Evolutionary conservation across 768 basidiomycete species (phyloP).

Genomic region (Mycena albidolilacea): DNA sequence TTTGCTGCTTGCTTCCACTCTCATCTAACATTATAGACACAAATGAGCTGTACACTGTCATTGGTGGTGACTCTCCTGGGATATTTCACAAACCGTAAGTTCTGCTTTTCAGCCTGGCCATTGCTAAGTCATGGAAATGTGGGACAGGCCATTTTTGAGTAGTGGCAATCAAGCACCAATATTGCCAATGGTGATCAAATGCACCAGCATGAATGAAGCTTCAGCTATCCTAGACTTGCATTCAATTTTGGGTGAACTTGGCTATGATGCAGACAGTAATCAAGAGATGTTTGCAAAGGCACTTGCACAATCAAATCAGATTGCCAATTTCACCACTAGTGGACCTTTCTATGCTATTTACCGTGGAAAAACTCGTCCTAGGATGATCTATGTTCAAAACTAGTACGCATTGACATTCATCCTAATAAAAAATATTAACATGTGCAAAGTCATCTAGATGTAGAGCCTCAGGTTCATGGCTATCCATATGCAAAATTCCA

Average conservation of each 20-base stretch:
- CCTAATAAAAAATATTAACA: background rate
- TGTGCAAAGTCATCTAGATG: background rate
- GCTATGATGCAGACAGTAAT: background rate
- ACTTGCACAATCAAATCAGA: background rate
- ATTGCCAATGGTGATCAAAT: conserved; percentile 21
- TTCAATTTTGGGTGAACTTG: background rate
- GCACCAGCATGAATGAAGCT: background rate
- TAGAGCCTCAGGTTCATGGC: conserved; percentile 4
- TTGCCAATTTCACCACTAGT: background rate
- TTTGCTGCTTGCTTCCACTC: too few species aligned
- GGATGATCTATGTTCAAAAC: conserved; percentile 11
- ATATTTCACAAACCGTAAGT: too few species aligned
- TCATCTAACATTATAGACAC: too few species aligned
- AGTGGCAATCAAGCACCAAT: background rate
- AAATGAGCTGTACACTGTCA: too few species aligned
- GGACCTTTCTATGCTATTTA: conserved; percentile 25
- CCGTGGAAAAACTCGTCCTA: background rate
- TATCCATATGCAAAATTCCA: conserved; percentile 5
- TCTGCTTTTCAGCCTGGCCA: too few species aligned
- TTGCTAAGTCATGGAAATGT: too few species aligned
- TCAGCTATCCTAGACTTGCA: background rate
- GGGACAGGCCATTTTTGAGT: too few species aligned
- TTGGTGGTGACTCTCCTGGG: too few species aligned
- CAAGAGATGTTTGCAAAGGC: conserved; percentile 12
- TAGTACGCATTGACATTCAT: background rate